Evolutionary conservation across 2,329 filamentous ascomycete species (phyloP).

Genomic region (Diaporthe citri): DNA sequence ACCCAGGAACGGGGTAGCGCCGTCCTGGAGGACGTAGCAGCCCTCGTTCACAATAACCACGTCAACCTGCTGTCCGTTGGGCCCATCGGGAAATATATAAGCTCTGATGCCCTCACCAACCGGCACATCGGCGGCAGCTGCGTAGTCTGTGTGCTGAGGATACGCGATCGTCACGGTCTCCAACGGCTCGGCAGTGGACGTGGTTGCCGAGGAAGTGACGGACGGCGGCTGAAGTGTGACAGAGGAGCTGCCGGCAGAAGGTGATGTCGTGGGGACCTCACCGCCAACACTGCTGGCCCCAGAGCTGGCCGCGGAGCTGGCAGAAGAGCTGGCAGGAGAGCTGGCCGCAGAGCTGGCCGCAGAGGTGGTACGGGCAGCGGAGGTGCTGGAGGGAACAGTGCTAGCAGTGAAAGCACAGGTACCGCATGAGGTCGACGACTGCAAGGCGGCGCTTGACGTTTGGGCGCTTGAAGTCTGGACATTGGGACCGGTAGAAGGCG

Average conservation of each 20-base stretch:
- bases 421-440: background rate
- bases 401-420: conserved; percentile 1
- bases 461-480: background rate
- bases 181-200: background rate
- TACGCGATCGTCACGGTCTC: background rate
- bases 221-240: background rate
- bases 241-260: background rate
- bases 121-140: background rate
- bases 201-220: background rate
- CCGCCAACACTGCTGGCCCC: background rate
- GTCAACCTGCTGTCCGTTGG: background rate
- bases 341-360: background rate
- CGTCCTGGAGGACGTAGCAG: background rate
- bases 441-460: background rate
- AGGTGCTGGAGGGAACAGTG: conserved; percentile 4
- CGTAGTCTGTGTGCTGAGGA: background rate
- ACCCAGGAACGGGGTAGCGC: background rate
- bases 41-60: background rate
- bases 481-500: background rate
- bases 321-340: background rate
- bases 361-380: background rate
- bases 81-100: background rate
- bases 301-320: background rate
- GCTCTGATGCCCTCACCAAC: background rate
- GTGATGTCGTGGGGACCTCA: background rate